Percentiles rank a stretch among this genome's conserved stretches.
Conservation (phyloP, 2,329 filamentous ascomycete species). For the Cryphonectria naterciae region DNA sequence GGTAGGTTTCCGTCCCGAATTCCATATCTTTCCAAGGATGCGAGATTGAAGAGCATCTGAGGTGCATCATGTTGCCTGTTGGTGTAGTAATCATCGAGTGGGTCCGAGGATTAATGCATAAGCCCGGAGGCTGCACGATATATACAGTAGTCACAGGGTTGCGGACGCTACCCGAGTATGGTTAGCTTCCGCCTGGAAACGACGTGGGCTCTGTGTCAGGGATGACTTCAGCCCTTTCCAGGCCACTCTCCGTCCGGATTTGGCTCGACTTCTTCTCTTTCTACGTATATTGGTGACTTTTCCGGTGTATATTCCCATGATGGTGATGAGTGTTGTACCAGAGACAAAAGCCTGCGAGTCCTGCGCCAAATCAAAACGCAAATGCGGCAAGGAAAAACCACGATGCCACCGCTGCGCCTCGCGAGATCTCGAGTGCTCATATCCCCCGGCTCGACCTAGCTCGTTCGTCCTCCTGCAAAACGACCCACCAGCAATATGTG, state of each 20-base stretch:
- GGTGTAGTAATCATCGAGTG: no score
- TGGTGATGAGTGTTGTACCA: constrained; percentile 12
- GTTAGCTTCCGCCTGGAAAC: not conserved
- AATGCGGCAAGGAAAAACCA: constrained; percentile 23
- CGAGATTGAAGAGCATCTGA: no score
- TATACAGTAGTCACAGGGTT: not conserved
- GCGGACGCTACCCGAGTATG: constrained; percentile 1
- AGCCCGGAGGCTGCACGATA: not conserved
- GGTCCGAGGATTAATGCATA: not conserved
- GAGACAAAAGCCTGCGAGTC: constrained; percentile 24
- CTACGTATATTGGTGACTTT: not conserved
- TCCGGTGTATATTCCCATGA: not conserved
- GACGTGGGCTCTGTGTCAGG: not conserved
- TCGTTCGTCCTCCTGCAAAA: constrained; percentile 16
- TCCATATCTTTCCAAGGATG: no score
- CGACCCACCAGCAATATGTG: not conserved
- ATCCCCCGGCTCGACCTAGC: constrained; percentile 21
- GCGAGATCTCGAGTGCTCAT: constrained; percentile 20
- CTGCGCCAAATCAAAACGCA: constrained; percentile 22
- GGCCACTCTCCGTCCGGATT: not conserved
- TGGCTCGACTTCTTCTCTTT: not conserved
- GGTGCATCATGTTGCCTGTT: no score
- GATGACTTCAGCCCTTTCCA: not conserved
- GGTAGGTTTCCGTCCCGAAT: no score
- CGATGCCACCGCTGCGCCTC: constrained; percentile 21